phyloP scores from a whole-genome alignment of 495 filamentous ascomycete species.

The Extremus antarcticus region DNA sequence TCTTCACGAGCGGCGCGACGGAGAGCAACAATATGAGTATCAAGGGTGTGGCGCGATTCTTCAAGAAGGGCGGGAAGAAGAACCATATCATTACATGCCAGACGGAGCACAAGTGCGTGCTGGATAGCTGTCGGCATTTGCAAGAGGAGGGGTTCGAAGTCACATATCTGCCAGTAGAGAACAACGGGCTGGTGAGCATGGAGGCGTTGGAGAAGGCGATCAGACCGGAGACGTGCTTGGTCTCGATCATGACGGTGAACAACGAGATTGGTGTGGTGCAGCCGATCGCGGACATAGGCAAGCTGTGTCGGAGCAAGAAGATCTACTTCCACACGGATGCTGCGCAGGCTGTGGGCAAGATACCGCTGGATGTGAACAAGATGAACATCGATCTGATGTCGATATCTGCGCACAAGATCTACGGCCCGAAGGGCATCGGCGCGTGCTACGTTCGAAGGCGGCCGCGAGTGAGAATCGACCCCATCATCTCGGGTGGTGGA shows the following conservation, averaged over 20 bases:
- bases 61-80: constrained; percentile 86
- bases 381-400: constrained; percentile 98
- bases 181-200: constrained; percentile 72
- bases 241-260: constrained; percentile 98
- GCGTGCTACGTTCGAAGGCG: constrained; percentile 90
- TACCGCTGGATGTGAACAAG: constrained; percentile 89
- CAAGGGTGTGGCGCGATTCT: constrained; percentile 94
- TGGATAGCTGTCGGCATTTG: constrained; percentile 91
- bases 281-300: constrained; percentile 85
- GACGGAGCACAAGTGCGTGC: constrained; percentile 97
- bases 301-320: constrained; percentile 81
- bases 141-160: constrained; percentile 95
- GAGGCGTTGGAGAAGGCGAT: constrained; percentile 82
- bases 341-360: constrained; percentile 95
- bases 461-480: constrained; percentile 86
- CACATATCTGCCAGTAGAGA: constrained; percentile 85
- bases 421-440: constrained; percentile 93
- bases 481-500: constrained; percentile 90
- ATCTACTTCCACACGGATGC: constrained; percentile 98
- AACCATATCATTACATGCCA: constrained; percentile 95
- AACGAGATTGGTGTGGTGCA: constrained; percentile 99
- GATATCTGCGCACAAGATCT: constrained; percentile 98
- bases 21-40: constrained; percentile 99
- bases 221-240: constrained; percentile 77
- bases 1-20: constrained; percentile 95